Conservation (phyloP, 1,284 basidiomycete genomes). For the Microbotryomycetes sp. region DNA sequence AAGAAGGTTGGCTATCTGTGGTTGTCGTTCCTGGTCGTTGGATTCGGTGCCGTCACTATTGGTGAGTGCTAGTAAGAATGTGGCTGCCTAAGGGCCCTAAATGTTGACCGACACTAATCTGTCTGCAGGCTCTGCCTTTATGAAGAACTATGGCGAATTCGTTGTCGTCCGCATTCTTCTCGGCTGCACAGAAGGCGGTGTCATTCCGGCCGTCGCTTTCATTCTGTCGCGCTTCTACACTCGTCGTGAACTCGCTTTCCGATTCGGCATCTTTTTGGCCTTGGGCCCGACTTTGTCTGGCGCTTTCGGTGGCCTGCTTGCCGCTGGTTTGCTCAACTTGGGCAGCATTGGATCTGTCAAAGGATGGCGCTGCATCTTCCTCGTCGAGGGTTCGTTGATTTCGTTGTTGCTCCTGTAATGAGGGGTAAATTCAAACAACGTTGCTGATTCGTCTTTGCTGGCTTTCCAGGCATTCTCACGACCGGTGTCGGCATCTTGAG, state of each 20-base stretch:
- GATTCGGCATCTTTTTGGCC: constrained; percentile 30
- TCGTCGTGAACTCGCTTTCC: constrained; percentile 30
- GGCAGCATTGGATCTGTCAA: constrained; percentile 28
- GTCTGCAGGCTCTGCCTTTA: constrained; percentile 32
- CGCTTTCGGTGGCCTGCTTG: constrained; percentile 38
- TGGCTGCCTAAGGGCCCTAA: not conserved
- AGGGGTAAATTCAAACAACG: too few relatives aligned
- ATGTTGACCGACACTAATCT: constrained; percentile 13
- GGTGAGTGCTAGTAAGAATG: not conserved
- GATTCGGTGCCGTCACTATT: constrained; percentile 29
- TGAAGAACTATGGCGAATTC: constrained; percentile 38
- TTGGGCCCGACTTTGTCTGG: constrained; percentile 22
- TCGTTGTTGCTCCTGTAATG: too few relatives aligned
- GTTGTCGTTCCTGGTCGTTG: constrained; percentile 23
- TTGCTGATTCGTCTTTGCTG: not conserved
- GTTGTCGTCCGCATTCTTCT: constrained; percentile 40
- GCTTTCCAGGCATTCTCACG: constrained; percentile 39
- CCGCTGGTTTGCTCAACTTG: constrained; percentile 20
- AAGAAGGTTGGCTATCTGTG: constrained; percentile 27
- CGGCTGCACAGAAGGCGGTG: constrained; percentile 41
- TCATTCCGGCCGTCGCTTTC: constrained; percentile 40
- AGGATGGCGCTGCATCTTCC: constrained; percentile 40
- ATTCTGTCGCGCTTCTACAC: constrained; percentile 33
- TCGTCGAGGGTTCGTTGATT: constrained; percentile 11
- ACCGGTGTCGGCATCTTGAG: constrained; percentile 37